Conservation (phyloP, 2,329 filamentous ascomycete species). For the Pseudogymnoascus sp. region DNA sequence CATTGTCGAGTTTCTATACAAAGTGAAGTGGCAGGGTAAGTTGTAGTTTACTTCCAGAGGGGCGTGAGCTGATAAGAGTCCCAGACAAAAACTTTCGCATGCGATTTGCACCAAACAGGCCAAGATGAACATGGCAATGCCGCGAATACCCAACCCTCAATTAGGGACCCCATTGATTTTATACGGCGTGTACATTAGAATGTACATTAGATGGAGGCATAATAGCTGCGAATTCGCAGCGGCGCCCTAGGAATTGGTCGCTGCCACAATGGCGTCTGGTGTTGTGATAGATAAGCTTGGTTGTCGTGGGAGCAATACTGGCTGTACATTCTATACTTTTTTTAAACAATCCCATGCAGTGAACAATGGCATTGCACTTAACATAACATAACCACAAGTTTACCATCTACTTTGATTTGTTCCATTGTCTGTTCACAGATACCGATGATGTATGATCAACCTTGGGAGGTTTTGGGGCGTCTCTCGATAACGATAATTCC, state of each 20-base stretch:
- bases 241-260: neutral
- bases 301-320: neutral
- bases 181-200: neutral
- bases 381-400: neutral
- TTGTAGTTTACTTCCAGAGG: neutral
- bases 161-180: neutral
- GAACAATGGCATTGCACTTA: neutral
- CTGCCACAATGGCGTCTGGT: neutral
- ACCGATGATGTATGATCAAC: constrained; percentile 4
- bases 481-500: constrained; percentile 4
- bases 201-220: neutral
- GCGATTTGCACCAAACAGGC: constrained; percentile 30
- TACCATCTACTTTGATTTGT: neutral
- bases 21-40: constrained; percentile 30
- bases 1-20: constrained; percentile 51
- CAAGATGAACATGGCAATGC: constrained; percentile 16
- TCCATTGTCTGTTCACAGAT: neutral
- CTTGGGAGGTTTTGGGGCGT: neutral
- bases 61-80: neutral
- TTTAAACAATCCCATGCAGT: neutral
- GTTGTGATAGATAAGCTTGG: neutral
- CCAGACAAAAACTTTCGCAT: constrained; percentile 33
- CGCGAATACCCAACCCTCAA: constrained; percentile 5
- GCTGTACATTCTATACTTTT: neutral
- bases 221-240: neutral